Base-by-base conservation (phyloP, 2,329 filamentous ascomycete species). In the Calonectria montana region DNA sequence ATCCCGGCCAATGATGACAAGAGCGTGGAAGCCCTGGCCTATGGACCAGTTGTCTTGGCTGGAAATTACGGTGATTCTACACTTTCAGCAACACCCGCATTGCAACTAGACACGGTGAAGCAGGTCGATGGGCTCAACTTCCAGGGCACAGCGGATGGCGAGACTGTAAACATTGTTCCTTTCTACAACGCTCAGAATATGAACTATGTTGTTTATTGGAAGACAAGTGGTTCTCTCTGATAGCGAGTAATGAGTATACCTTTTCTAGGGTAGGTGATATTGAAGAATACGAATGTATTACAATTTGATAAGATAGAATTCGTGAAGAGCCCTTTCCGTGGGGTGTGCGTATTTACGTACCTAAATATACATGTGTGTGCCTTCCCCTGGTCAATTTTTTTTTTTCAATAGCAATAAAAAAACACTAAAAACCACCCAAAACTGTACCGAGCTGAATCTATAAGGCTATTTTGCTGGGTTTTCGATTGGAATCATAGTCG, bases 1-100 rank as follows among this genome's bases (percentile, higher is more conserved):
- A 75, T 89, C 1, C 70, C 83, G 0, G 85, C 88, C n/a, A 88
- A 88, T 67, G 87, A 89, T 65, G 81, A 88, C 37, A 55, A 77
- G 4, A 78, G 62, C 4, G 69, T 88, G 2, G 86, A 84, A 2
- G 87, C 87, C 0, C 55, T 88, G 13, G 85, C 86, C 0, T 89
- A 84, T 65, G 88, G 87, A 0, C 88, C 87, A 0, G 82, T 83
- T 0, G 77, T 88, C 5, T 74, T 89, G 18, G 79, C 83, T 1
- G 87, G 84, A 0, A 85, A 88, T 68, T 88, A 88, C 65, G 86
- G 86, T 1, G 77, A 78, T 18, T 62, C 57, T 2, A 63, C 73
- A 0, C 48, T 84, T 6, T 65, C 62, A 7, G 59, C 70, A 2
- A 74, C 79, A 3, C 84, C 84, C 0, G 76, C 70, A 0, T 74